Evolutionary conservation across 768 basidiomycete genomes (phyloP).

Genomic region (Leccinum disarticulatum): DNA sequence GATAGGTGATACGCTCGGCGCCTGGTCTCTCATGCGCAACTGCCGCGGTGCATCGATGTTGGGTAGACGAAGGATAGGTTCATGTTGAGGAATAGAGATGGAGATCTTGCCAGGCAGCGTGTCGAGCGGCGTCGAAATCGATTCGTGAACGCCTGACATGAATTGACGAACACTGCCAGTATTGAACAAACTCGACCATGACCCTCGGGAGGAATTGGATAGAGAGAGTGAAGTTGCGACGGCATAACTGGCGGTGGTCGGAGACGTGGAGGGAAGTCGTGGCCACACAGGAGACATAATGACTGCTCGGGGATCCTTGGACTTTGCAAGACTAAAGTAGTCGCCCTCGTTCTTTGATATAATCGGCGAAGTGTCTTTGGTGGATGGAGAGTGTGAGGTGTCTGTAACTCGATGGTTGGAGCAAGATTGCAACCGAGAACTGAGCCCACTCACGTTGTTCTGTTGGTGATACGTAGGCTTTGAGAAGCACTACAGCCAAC

Average conservation of each 20-base stretch:
- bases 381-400: conserved; percentile 15
- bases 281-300: conserved; percentile 54
- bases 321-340: conserved; percentile 52
- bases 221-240: conserved; percentile 44
- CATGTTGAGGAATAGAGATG: conserved; percentile 26
- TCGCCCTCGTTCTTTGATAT: conserved; percentile 41
- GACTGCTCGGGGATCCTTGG: conserved; percentile 38
- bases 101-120: conserved; percentile 22
- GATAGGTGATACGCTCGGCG: conserved; percentile 31
- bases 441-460: conserved; percentile 15
- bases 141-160: conserved; percentile 59
- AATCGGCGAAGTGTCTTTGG: conserved; percentile 16
- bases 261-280: conserved; percentile 44
- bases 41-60: conserved; percentile 32
- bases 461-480: conserved; percentile 30
- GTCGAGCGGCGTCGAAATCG: conserved; percentile 40
- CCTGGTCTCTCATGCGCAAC: conserved; percentile 28
- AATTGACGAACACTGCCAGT: conserved; percentile 67
- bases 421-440: neutral
- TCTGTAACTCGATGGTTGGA: neutral
- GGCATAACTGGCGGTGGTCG: conserved; percentile 39
- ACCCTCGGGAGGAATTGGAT: conserved; percentile 67
- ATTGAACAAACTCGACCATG: conserved; percentile 80
- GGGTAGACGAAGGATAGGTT: conserved; percentile 20
- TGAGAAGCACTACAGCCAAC: conserved; percentile 65